Evolutionary conservation across 2,329 filamentous ascomycete genomes (phyloP).

Genomic region (Colletotrichum tanaceti): DNA sequence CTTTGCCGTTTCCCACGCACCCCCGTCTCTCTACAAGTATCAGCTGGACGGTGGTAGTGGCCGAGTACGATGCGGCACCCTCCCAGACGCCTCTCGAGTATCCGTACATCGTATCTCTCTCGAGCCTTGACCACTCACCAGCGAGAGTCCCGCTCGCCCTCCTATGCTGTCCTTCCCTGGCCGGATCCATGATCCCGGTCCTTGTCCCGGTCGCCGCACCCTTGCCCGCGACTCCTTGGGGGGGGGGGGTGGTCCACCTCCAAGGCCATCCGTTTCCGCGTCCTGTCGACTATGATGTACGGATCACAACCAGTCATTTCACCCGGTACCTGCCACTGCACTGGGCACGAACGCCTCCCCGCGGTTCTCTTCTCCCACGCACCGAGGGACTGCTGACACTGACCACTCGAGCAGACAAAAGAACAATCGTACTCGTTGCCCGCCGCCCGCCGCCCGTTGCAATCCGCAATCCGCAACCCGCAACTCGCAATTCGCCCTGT

Average conservation of each 20-base stretch:
- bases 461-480: too few species aligned
- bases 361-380: background rate
- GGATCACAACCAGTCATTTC: conserved; percentile 7
- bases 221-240: conserved; percentile 23
- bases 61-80: conserved; percentile 12
- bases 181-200: conserved; percentile 36
- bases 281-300: conserved; percentile 5
- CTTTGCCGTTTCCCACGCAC: conserved; percentile 1
- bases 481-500: too few species aligned
- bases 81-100: background rate
- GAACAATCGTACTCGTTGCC: background rate
- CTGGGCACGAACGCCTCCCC: conserved; percentile 13
- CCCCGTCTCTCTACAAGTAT: conserved; percentile 9
- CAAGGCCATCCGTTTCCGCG: conserved; percentile 36
- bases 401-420: background rate
- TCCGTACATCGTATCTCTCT: too few species aligned
- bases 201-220: conserved; percentile 25
- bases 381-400: background rate
- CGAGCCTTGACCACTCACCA: background rate
- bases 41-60: conserved; percentile 9
- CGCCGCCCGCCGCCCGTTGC: too few species aligned
- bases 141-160: conserved; percentile 18
- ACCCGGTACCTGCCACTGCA: conserved; percentile 8
- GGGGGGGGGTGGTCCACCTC: conserved; percentile 2
- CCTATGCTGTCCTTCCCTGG: conserved; percentile 22